Base-by-base conservation (phyloP, 352 stramenopile genomes). In the Globisporangium uncinulatum region DNA sequence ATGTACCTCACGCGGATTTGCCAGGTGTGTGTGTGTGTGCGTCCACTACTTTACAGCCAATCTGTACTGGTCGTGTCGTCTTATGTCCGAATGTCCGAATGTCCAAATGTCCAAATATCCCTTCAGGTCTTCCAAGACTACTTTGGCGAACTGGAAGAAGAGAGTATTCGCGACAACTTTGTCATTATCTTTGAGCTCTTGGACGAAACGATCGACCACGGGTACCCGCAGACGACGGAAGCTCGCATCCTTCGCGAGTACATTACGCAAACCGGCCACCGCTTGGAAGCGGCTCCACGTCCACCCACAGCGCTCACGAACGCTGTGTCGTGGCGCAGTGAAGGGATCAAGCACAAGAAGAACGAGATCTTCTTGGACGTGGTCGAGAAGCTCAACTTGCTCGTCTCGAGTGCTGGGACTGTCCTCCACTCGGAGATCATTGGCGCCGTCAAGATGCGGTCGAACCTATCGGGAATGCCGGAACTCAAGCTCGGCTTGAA, bases 311-410 rank as follows among this genome's bases (percentile, higher is more conserved):
- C 97, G 11, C 69, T 99, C 11, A 99, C 97, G 14, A 99, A 99
- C 74, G 97, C 97, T n/a, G 97, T 99, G 3, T 98, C 87, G 11
- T 99, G 97, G 97, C 80, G 97, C 52, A 94, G 90, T 32, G 98
- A 99, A 70, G 98, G 98, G 29, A 99, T 99, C 69, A 99, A 99
- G 69, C 96, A 99, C 73, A 95, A 97, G 63, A 99, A 99, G 87
- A 99, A 99, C 78, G 98, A 99, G 76, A 99, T 99, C 51, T 99
- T 99, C 66, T 72, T 99, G 62, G 98, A 99, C 74, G 97, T 99
- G 1, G 95, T 99, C 15, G 97, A 99, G 74, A 99, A 99, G 69
- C 83, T 99, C 60, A 95, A 96, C 62, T 45, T 97, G 51, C 76
- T 99, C 1, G 95, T 99, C 15, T 96, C 94, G 0, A 95, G 83